A percentile compares a stretch with the other conserved stretches of the same genome.
Conservation (phyloP, 805 yeast species). For the Metschnikowia shivogae region DNA sequence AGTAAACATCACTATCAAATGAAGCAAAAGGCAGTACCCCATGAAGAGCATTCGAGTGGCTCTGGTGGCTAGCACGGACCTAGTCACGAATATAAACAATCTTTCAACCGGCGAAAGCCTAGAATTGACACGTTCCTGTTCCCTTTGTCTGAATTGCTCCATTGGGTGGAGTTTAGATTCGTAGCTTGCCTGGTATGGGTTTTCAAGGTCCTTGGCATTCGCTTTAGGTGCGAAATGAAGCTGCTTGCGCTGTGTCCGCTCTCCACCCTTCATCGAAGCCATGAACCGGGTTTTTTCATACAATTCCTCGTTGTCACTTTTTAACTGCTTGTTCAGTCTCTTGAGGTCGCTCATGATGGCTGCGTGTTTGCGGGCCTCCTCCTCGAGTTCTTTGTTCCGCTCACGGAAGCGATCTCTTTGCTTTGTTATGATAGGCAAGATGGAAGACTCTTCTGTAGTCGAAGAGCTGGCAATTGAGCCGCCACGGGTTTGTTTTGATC, state of each 20-base stretch:
- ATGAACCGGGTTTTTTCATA: slow-evolving; percentile 73
- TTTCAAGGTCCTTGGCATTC: slow-evolving; percentile 47
- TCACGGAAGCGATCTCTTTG: slow-evolving; percentile 91
- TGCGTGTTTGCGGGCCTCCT: slow-evolving; percentile 62
- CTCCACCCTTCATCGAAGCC: slow-evolving; percentile 44
- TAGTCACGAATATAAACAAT: slow-evolving; percentile 65
- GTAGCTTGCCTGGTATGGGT: slow-evolving; percentile 55
- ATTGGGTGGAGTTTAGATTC: slow-evolving; percentile 81
- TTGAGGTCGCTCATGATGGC: slow-evolving; percentile 55
- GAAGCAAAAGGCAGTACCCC: slow-evolving; percentile 70
- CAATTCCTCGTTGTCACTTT: slow-evolving; percentile 70
- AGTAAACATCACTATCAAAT: slow-evolving; percentile 64
- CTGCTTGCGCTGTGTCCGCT: slow-evolving; percentile 11
- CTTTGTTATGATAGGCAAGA: slow-evolving; percentile 84
- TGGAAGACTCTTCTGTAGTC: slow-evolving; percentile 40
- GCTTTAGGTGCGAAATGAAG: slow-evolving; percentile 27
- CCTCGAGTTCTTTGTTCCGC: slow-evolving; percentile 80
- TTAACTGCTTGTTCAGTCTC: slow-evolving; percentile 58
- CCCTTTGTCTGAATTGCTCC: slow-evolving; percentile 73
- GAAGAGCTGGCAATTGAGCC: slow-evolving; percentile 37
- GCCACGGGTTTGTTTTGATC: slow-evolving; percentile 17
- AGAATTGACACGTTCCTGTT: slow-evolving; percentile 69
- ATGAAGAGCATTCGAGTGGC: slow-evolving; percentile 69
- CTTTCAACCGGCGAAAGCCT: slow-evolving; percentile 75
- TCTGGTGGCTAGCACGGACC: slow-evolving; percentile 71